Evolutionary conservation across 2,329 filamentous ascomycete species (phyloP), one percentile per base, ranked within the genome.

Genomic region (Paramyrothecium roridum): DNA sequence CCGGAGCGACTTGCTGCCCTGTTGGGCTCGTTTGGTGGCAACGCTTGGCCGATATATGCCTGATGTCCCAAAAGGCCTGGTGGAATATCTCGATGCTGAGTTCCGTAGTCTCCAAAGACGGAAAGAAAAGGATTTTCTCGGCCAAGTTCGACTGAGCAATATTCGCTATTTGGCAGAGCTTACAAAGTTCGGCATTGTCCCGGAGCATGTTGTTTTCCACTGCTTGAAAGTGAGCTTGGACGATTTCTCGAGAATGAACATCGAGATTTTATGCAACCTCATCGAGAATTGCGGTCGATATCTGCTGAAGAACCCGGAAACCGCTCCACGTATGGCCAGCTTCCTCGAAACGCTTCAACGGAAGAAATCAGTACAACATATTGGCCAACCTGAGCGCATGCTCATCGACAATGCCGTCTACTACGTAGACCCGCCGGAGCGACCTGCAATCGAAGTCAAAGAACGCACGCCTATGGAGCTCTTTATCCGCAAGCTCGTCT

Each of bases 161-260:
- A 93, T 98, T 59, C 90, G 96, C n/a, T 99, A 99, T 70, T 85
- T 99, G 52, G 93, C 95, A 8, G 95, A 99, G 73, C 76, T 99
- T 67, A 99, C 95, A 56, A 99, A 99, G 69, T 99, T 99, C 67
- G 93, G 95, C 33, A 91, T 97, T 33, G 95, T 99, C 10, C 95
- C 96, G 1, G 95, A 99, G 71, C 95, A 99, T 72, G 93, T 99
- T 60, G 96, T 99, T 53, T 99, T 99, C 68, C 95, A 99, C 68
- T 99, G 95, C 69, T 85, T 99, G 64, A 99, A 97, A 72, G 93
- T 99, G 70, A 96, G 93, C 63, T 77, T 99, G 26, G 95, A 99
- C 65, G 95, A 99, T 67, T 99, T 99, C 68, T 97, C 95, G 2
- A 85, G 93, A 58, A 97, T 97, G 90, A 99, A 99, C 67, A 97